These are phyloP conservation scores for Aphanocladium album DNA, from an alignment of 2,329 filamentous ascomycete species.

Conservation along the genomic window DNA sequence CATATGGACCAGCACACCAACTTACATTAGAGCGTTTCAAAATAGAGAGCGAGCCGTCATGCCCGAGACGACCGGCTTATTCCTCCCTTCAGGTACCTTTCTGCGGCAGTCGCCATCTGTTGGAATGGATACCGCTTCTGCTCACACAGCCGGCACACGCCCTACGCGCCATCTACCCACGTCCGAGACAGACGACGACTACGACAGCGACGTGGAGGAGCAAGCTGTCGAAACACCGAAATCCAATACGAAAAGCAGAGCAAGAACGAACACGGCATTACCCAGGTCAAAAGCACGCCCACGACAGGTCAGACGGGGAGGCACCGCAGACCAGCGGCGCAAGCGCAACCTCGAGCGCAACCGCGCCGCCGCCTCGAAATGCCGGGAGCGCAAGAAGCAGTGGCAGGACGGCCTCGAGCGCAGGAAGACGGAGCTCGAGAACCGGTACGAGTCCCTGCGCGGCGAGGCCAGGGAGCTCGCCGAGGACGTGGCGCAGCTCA, in stretches of 20 bases:
- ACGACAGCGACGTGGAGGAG: neutral
- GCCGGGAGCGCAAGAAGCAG: slow-evolving; percentile 61
- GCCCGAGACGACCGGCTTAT: too few relatives aligned
- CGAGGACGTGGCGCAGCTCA: slow-evolving; percentile 42
- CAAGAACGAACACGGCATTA: neutral
- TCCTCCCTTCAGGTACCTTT: too few relatives aligned
- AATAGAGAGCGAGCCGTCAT: too few relatives aligned
- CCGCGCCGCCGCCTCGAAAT: slow-evolving; percentile 67
- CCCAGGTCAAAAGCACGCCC: too few relatives aligned
- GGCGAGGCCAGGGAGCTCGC: slow-evolving; percentile 38
- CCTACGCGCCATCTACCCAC: neutral
- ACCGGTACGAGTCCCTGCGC: slow-evolving; percentile 37
- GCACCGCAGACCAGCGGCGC: slow-evolving; percentile 26
- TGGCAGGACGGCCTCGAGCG: slow-evolving; percentile 48
- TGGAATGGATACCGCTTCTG: slow-evolving; percentile 1
- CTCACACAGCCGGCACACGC: slow-evolving; percentile 1
- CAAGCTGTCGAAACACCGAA: neutral
- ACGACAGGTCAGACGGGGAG: too few relatives aligned
- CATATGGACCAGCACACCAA: too few relatives aligned
- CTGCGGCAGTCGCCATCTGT: neutral
- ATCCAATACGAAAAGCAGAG: slow-evolving; percentile 12
- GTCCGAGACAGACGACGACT: neutral
- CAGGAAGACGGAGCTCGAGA: slow-evolving; percentile 39
- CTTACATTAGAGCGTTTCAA: too few relatives aligned
- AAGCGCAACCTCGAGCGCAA: slow-evolving; percentile 63